phyloP scores from a whole-genome alignment of 345 rosid species.

The Clausena lansium region DNA sequence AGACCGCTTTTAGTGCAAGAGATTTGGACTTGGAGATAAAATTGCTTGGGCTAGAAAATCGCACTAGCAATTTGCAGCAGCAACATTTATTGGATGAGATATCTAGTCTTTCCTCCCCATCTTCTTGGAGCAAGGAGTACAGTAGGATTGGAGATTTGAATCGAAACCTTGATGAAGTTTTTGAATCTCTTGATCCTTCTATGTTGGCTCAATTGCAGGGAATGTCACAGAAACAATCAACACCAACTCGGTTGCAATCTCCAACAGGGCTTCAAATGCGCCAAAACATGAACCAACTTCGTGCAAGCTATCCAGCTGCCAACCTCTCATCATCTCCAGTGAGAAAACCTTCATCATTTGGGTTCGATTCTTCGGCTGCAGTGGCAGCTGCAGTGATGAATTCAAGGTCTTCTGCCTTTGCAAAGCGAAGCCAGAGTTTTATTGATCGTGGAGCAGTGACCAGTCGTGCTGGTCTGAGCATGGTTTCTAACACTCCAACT shows the following conservation, averaged over 20 bases:
- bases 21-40: conserved; percentile 78
- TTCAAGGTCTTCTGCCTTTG: conserved; percentile 82
- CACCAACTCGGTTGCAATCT: conserved; percentile 56
- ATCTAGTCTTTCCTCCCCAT: conserved; percentile 60
- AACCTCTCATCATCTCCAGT: conserved; percentile 53
- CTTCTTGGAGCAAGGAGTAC: conserved; percentile 47
- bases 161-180: conserved; percentile 62
- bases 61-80: conserved; percentile 35
- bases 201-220: conserved; percentile 57
- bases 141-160: conserved; percentile 48
- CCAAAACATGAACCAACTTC: conserved; percentile 67
- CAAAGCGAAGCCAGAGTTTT: conserved; percentile 88
- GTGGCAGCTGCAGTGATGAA: conserved; percentile 92
- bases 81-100: conserved; percentile 59
- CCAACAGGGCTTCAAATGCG: conserved; percentile 64
- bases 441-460: conserved; percentile 56
- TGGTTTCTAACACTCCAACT: conserved; percentile 38
- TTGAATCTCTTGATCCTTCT: conserved; percentile 60
- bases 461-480: conserved; percentile 40
- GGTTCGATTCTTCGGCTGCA: conserved; percentile 80
- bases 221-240: conserved; percentile 36
- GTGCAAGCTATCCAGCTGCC: conserved; percentile 50
- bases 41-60: conserved; percentile 49
- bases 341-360: conserved; percentile 52
- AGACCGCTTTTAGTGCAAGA: conserved; percentile 71